Evolutionary conservation across 352 stramenopile genomes (phyloP).

Genomic region (Phytophthora cryptogea): DNA sequence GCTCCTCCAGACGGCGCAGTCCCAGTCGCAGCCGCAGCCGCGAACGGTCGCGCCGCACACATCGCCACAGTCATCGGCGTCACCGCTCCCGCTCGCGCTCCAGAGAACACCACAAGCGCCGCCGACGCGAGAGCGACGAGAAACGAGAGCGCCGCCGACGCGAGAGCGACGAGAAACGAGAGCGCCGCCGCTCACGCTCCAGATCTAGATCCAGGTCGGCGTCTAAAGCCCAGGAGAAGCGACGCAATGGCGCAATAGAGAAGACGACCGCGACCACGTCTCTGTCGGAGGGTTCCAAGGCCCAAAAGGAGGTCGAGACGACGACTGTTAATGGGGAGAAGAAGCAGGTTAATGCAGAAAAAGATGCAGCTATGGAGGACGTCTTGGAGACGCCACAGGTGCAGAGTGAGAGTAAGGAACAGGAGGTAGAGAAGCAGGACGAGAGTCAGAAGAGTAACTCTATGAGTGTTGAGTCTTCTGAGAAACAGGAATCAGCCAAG

Average conservation of each 20-base stretch:
- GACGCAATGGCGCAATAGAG: slow-evolving; percentile 1
- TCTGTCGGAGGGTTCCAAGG: slow-evolving; percentile 14
- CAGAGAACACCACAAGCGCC: slow-evolving; percentile 34
- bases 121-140: slow-evolving; percentile 17
- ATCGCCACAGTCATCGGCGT: slow-evolving; percentile 23
- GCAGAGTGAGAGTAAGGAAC: slow-evolving; percentile 9
- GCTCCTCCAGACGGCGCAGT: slow-evolving; percentile 30
- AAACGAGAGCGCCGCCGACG: slow-evolving; percentile 5
- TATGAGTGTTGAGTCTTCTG: slow-evolving; percentile 14
- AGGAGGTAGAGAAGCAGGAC: slow-evolving; percentile 9
- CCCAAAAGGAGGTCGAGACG: neutral
- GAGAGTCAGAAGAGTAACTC: slow-evolving; percentile 9
- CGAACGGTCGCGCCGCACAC: slow-evolving; percentile 35
- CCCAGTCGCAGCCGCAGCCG: slow-evolving; percentile 29
- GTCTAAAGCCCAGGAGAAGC: slow-evolving; percentile 17
- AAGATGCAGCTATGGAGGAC: slow-evolving; percentile 8
- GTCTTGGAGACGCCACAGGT: slow-evolving; percentile 7
- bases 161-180: slow-evolving; percentile 18
- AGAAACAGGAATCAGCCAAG: slow-evolving; percentile 8
- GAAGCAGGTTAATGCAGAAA: neutral
- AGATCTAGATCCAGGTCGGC: slow-evolving; percentile 16
- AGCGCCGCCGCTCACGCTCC: slow-evolving; percentile 10
- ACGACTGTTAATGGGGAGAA: neutral
- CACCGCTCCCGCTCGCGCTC: slow-evolving; percentile 34
- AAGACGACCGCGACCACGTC: neutral